phyloP scores from a whole-genome alignment of 305 asterid genomes.

The Solanum hybrid region DNA sequence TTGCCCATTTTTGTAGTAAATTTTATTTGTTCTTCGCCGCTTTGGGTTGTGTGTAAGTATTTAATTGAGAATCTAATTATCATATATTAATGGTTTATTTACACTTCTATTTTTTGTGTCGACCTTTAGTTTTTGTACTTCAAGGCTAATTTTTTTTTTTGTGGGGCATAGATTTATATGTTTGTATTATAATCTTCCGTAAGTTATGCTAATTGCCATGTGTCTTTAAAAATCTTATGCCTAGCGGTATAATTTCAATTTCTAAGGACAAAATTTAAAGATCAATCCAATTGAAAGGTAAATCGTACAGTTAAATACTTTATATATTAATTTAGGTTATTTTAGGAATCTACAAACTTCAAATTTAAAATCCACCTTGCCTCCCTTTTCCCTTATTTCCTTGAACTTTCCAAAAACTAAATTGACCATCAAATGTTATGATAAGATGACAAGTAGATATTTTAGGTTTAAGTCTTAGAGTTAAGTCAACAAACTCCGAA shows the following conservation, averaged over 20 bases:
- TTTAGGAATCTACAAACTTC: neutral
- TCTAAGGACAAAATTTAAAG: neutral
- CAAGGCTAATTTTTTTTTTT: too few relatives aligned
- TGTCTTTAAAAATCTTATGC: neutral
- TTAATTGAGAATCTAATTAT: too few relatives aligned
- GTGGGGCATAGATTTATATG: neutral
- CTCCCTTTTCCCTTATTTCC: neutral
- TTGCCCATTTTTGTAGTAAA: too few relatives aligned
- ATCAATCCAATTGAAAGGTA: neutral
- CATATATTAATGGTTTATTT: too few relatives aligned
- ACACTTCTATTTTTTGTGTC: too few relatives aligned
- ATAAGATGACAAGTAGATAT: neutral
- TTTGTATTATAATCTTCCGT: neutral
- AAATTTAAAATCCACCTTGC: neutral
- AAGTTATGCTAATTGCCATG: neutral
- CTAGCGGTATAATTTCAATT: neutral
- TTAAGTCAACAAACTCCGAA: neutral
- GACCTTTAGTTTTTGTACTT: too few relatives aligned
- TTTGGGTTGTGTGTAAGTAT: too few relatives aligned
- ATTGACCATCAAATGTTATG: too few relatives aligned
- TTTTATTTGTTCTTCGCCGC: too few relatives aligned
- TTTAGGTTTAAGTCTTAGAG: neutral
- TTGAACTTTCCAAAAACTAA: too few relatives aligned
- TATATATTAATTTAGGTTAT: neutral
- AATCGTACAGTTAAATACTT: neutral